Conservation (phyloP, 2,329 filamentous ascomycete species). For the Alternaria sp. region DNA sequence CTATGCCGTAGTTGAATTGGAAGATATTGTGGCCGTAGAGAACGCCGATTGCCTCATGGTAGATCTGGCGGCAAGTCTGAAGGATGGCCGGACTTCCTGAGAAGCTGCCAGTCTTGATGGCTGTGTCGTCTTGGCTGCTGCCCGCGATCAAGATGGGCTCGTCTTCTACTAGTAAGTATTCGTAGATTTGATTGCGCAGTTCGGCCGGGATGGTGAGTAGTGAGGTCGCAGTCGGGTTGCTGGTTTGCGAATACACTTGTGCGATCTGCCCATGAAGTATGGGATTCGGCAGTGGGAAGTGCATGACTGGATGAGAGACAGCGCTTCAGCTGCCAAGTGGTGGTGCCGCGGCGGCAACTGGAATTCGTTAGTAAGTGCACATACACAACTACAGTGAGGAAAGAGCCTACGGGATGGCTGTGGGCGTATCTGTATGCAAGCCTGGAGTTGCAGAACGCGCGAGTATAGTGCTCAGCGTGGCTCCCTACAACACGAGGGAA, state of each 20-base stretch:
- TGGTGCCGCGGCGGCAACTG: not conserved
- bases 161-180: fast-evolving
- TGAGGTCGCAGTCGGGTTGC: not conserved
- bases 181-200: not conserved
- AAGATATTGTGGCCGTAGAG: not conserved
- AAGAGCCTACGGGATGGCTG: not conserved
- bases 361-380: not conserved
- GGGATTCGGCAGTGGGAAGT: not conserved
- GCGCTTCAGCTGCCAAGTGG: not conserved
- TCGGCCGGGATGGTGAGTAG: not conserved
- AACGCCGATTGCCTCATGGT: not conserved
- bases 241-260: not conserved
- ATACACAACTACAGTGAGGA: fast-evolving
- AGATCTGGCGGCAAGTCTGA: not conserved
- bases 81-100: fast-evolving
- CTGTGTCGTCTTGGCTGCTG: too few relatives aligned
- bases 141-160: fast-evolving
- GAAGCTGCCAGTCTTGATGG: fast-evolving
- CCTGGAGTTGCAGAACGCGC: too few relatives aligned
- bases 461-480: too few relatives aligned
- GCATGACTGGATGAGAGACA: not conserved
- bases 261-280: not conserved
- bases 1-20: not conserved
- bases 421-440: not conserved
- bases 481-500: too few relatives aligned